Base-by-base conservation (phyloP, 345 rosid genomes). In the Eutrema japonicum region DNA sequence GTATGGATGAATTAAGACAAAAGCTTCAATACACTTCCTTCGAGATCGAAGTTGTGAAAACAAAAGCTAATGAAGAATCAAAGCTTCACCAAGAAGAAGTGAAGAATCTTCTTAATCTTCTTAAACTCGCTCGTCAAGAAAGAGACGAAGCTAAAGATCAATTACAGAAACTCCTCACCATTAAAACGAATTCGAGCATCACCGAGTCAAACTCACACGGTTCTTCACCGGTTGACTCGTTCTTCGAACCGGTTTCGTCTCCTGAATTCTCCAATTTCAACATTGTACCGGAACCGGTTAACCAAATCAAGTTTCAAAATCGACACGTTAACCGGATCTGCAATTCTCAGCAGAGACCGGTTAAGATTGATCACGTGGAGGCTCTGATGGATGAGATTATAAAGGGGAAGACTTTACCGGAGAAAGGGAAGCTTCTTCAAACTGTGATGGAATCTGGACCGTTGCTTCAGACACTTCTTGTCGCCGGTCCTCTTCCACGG, bases 401-500 rank as follows among this genome's bases (percentile, higher is more conserved):
- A 0, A 78, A 81, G 60, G 97, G 95, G 0, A 86, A 80, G 74
- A 4, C 48, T 10, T 73, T 96, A 57, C 99, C 98, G 6, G 80
- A 77, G 47, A 83, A 83, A 48, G 99, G 99, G 8, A 85, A 85
- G 76, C 85, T 96, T 30, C 64, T 96, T 72, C 83, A 90, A 33
- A 74, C 91, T 6, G 85, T 96, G 29, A 82, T 82, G 82, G 91
- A 84, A 30, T 83, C 93, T 2, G 96, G 95, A 0, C 99, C 98
- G 52, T 89, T 96, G 33, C 90, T 96, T 37, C 85, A 85, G 43
- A 84, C 90, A 2, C 86, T 92, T 40, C 85, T 90, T 2, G 86
- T 92, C n/a, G 87, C 99, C 0, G 99, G 97, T 22, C 98, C 91
- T 0, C 89, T 96, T 50, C 99, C 99, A 10, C 77, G 72, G 75